Base-by-base conservation (phyloP, 2,329 filamentous ascomycete species). In the Monosporascus sp. region DNA sequence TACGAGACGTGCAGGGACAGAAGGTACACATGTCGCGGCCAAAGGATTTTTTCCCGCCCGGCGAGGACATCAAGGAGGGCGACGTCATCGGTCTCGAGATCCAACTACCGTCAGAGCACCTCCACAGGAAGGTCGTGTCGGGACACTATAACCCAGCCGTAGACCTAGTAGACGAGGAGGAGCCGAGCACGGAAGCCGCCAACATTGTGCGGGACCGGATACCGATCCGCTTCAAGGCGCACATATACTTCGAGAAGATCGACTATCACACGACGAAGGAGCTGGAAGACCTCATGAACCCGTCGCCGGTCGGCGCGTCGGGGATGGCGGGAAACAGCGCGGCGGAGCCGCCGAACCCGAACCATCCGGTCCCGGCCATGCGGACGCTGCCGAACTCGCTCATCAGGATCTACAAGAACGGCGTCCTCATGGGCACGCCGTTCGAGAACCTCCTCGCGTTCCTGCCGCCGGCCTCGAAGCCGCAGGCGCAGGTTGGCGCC, bases 151-250 rank as follows among this genome's bases (percentile, higher is more conserved):
- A 97, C 65, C 90, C 90, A 1, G 85, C 89, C 3, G 84, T 92
- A 1, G 92, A 97, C 64, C 67, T 82, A 1, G 72, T 78, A 41
- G 81, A 85, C 58, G 83, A 85, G 45, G 76, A 81, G 5, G 70
- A 75, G 18, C 68, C 75, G 3, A 76, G 80, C 1, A 77, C 80
- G n/a, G 79, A 82, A 55, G 81, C 81, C 0, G 74, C 83, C 17
- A 94, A 97, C 68, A 88, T 97, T 57, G 89, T 99, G 55, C 90
- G 95, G 57, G 95, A 99, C 70, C 89, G 94, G 48, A 90, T 97
- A 45, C 92, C 94, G 1, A 96, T 97, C 60, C 85, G 92, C 9
- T 95, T 96, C 76, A 97, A 96, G 70, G 85, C 88, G 43, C 90
- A 95, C 68, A 88, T 92, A 50, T 96, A 95, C 73, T 97, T 96